phyloP scores from a whole-genome alignment of 83 land plant species.

The Thuja plicata region DNA sequence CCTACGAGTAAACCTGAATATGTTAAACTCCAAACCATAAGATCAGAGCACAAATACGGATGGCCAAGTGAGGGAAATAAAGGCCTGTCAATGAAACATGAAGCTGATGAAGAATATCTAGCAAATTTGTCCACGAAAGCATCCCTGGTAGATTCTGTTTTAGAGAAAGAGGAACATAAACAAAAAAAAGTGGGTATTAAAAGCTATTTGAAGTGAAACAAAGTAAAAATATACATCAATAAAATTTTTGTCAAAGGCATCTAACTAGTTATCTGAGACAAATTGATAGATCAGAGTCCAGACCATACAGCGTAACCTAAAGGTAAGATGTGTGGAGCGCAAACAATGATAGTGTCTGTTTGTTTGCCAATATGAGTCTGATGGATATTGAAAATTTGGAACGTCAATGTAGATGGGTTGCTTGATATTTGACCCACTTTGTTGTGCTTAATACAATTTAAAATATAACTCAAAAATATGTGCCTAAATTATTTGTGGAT shows the following conservation, averaged over 20 bases:
- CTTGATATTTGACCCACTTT: neutral
- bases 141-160: neutral
- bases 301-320: neutral
- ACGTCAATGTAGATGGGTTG: neutral
- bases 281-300: neutral
- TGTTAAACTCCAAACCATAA: too few relatives aligned
- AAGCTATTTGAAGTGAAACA: neutral
- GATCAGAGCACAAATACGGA: too few relatives aligned
- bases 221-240: neutral
- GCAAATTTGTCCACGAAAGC: neutral
- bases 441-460: neutral
- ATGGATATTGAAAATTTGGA: neutral
- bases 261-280: neutral
- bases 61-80: too few relatives aligned
- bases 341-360: neutral
- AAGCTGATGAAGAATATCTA: too few relatives aligned
- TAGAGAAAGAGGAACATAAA: neutral
- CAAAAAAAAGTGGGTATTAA: neutral
- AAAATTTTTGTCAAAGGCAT: neutral
- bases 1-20: too few relatives aligned
- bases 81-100: too few relatives aligned
- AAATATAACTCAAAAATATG: neutral
- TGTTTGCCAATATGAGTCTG: neutral
- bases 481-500: neutral
- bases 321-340: neutral